A percentile compares a stretch with the other conserved stretches of the same genome.
Conservation (phyloP, 2,329 filamentous ascomycete genomes). For the Penicillium sumatraense region DNA sequence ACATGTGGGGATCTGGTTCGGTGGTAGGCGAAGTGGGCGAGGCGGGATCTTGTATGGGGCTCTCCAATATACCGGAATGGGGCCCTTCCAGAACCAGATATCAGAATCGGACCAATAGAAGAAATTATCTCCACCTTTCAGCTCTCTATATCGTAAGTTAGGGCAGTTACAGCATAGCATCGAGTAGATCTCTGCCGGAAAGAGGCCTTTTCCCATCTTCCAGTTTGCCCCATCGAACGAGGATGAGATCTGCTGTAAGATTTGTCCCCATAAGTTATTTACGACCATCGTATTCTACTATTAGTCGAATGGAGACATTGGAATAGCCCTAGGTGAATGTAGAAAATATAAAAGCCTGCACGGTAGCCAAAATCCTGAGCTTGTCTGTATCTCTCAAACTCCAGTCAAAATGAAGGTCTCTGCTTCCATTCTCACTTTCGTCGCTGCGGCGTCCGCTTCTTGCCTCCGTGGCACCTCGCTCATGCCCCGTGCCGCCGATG, state of each 20-base stretch:
- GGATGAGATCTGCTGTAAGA: too few species aligned
- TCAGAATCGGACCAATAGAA: neutral
- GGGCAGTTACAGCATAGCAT: neutral
- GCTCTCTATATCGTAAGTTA: neutral
- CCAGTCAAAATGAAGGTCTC: conserved; percentile 16
- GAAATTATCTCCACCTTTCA: neutral
- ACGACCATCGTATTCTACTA: neutral
- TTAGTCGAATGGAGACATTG: neutral
- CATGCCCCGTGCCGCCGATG: conserved; percentile 15
- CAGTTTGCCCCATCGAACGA: too few species aligned
- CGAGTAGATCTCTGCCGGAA: neutral
- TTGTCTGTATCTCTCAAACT: neutral
- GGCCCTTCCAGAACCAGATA: neutral
- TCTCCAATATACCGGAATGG: neutral
- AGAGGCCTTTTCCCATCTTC: neutral
- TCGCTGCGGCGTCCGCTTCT: conserved; percentile 13
- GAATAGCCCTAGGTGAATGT: too few species aligned
- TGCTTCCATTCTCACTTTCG: conserved; percentile 10
- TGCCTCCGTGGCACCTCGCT: conserved; percentile 19
- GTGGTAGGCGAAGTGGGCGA: neutral
- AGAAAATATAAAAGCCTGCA: neutral
- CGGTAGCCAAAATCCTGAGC: neutral
- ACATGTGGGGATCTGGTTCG: neutral
- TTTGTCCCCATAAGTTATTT: neutral
- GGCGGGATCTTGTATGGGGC: neutral